Evolutionary conservation across 2,329 filamentous ascomycete species (phyloP).

Genomic region (Pseudogymnoascus sp.): DNA sequence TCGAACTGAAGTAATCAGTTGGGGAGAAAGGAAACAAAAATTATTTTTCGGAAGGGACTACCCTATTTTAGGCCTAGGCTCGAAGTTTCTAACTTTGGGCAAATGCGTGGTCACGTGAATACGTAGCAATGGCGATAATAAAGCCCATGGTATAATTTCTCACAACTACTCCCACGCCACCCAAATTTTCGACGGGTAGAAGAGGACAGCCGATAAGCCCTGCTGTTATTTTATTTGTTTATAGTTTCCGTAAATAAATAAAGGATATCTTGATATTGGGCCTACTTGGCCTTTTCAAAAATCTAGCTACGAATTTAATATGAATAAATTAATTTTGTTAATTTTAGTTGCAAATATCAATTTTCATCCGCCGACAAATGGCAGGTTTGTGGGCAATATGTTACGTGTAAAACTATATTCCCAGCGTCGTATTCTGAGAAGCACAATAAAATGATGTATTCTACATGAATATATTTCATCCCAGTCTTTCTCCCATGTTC

Average conservation of each 20-base stretch:
- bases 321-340: neutral
- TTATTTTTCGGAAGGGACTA: conserved; percentile 12
- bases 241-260: neutral
- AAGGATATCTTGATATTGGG: too few relatives aligned
- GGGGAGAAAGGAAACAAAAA: conserved; percentile 5
- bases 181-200: too few relatives aligned
- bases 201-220: neutral
- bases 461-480: neutral
- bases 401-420: neutral
- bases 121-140: neutral
- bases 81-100: conserved; percentile 8
- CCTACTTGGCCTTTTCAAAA: neutral
- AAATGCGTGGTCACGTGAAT: neutral
- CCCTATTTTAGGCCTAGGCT: conserved; percentile 7
- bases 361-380: neutral
- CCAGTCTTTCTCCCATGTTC: conserved; percentile 50
- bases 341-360: neutral
- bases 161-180: neutral
- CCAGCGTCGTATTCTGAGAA: neutral
- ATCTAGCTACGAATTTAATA: neutral
- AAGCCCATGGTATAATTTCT: neutral
- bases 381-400: too few relatives aligned
- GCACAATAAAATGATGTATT: neutral
- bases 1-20: conserved; percentile 10
- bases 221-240: neutral